Conservation (phyloP, 2,329 filamentous ascomycete species). For the Trematosphaeria pertusa region DNA sequence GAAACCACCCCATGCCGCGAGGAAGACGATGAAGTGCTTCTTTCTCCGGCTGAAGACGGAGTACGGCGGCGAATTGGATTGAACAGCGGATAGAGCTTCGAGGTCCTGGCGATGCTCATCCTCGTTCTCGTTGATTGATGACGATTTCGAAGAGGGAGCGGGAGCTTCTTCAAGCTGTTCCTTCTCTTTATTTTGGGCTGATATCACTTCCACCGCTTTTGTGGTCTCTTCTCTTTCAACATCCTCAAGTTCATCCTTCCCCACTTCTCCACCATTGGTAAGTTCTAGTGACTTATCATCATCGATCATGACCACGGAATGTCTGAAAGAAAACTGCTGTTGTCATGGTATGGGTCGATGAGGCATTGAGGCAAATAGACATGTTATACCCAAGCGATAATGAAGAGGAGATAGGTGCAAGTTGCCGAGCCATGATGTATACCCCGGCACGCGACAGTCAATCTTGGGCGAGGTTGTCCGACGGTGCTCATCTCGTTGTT, state of each 20-base stretch:
- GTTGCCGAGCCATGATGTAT: slow-evolving; percentile 5
- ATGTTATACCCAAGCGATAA: no score
- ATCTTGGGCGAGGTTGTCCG: slow-evolving; percentile 11
- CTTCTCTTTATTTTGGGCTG: background rate
- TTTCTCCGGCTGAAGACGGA: slow-evolving; percentile 26
- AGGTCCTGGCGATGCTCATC: slow-evolving; percentile 14
- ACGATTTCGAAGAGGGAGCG: slow-evolving; percentile 5
- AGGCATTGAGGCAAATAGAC: no score
- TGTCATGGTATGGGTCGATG: no score
- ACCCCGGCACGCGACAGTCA: background rate
- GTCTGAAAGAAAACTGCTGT: no score
- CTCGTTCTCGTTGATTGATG: slow-evolving; percentile 7
- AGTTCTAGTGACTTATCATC: slow-evolving; percentile 3
- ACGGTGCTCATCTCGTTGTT: background rate
- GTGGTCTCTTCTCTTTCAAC: background rate
- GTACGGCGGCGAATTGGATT: slow-evolving; percentile 21
- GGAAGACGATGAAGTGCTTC: slow-evolving; percentile 49
- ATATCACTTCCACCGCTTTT: background rate
- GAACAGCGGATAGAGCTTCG: slow-evolving; percentile 20
- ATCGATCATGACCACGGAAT: background rate
- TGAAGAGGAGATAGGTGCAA: background rate
- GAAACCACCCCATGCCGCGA: slow-evolving; percentile 56
- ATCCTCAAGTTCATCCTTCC: background rate
- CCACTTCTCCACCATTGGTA: background rate
- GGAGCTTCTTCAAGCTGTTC: background rate